Conservation (phyloP, 2,329 filamentous ascomycete genomes). For the Fusarium caatingaense region DNA sequence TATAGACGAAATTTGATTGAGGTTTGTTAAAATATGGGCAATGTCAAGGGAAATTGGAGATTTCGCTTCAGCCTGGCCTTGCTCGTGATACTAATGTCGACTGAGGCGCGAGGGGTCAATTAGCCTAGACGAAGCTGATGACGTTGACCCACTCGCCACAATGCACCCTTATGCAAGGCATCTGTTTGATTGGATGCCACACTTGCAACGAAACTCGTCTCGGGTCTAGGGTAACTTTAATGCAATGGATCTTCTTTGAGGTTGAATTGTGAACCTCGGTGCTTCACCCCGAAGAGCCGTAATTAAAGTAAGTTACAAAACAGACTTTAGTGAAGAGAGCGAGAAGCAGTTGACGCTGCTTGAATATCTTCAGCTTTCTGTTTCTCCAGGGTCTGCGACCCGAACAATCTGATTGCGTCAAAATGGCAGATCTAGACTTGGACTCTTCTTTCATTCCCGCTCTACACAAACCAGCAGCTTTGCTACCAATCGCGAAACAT, state of each 20-base stretch:
- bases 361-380: neutral
- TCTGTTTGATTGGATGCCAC: constrained; percentile 24
- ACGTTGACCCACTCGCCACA: constrained; percentile 54
- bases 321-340: neutral
- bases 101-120: constrained; percentile 49
- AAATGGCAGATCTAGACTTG: constrained; percentile 68
- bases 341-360: neutral
- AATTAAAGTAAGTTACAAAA: neutral
- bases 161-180: constrained; percentile 3
- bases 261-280: neutral
- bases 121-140: constrained; percentile 51
- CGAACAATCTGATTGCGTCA: neutral
- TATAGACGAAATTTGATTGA: constrained; percentile 18
- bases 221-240: constrained; percentile 32
- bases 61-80: constrained; percentile 46
- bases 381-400: no score
- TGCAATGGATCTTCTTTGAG: neutral
- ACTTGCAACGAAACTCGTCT: neutral
- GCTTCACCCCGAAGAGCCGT: neutral
- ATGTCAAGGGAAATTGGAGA: constrained; percentile 42
- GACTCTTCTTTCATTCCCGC: constrained; percentile 77
- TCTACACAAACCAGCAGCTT: constrained; percentile 83
- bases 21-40: constrained; percentile 13
- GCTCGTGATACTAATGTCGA: constrained; percentile 47
- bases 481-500: constrained; percentile 89